Evolutionary conservation across 495 filamentous ascomycete species (phyloP).

Genomic region (Physcia stellaris): DNA sequence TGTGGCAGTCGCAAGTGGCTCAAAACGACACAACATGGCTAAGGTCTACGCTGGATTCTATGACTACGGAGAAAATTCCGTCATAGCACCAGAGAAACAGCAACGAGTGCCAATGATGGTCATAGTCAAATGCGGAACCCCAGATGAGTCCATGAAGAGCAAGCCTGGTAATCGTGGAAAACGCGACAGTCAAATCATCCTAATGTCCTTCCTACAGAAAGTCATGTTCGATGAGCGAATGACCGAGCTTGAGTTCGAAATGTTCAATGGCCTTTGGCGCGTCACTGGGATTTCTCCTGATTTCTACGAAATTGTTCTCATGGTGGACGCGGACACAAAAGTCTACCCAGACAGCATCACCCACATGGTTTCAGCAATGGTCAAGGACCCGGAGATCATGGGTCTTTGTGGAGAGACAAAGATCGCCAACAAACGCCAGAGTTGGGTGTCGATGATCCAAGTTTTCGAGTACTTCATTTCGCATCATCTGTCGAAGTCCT

Average conservation of each 20-base stretch:
- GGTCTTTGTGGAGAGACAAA: slow-evolving; percentile 98
- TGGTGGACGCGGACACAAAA: slow-evolving; percentile 99
- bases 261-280: slow-evolving; percentile 99
- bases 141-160: slow-evolving; percentile 60
- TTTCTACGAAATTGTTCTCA: slow-evolving; percentile 92
- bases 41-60: slow-evolving; percentile 98
- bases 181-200: slow-evolving; percentile 94
- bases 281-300: slow-evolving; percentile 95
- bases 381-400: slow-evolving; percentile 99
- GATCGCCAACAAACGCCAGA: slow-evolving; percentile 93
- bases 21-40: slow-evolving; percentile 98
- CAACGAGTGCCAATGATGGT: slow-evolving; percentile 99
- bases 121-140: slow-evolving; percentile 90
- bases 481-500: slow-evolving; percentile 90
- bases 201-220: slow-evolving; percentile 99
- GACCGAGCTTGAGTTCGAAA: slow-evolving; percentile 99
- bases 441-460: slow-evolving; percentile 97
- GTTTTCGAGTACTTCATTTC: slow-evolving; percentile 99
- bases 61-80: slow-evolving; percentile 74
- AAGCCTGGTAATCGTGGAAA: slow-evolving; percentile 98
- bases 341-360: slow-evolving; percentile 97
- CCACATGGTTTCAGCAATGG: slow-evolving; percentile 98
- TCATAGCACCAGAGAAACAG: slow-evolving; percentile 74
- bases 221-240: slow-evolving; percentile 99
- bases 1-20: slow-evolving; percentile 88